phyloP scores from a whole-genome alignment of 2,329 filamentous ascomycete species.

The Ophiostoma quercus region DNA sequence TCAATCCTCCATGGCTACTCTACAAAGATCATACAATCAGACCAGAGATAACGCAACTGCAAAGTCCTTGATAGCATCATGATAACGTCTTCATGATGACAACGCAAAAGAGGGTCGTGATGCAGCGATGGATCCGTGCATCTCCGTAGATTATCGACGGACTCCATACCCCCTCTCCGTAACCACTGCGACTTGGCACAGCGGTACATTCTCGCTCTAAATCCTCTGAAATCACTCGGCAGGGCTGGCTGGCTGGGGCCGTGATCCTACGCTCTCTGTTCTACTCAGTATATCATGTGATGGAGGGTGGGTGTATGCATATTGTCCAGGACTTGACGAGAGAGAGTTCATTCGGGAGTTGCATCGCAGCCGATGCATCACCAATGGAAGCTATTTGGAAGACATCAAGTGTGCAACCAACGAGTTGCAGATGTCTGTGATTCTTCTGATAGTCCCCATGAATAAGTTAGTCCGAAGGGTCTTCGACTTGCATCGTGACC shows the following conservation, averaged over 20 bases:
- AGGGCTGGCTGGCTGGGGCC: not conserved
- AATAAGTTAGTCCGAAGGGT: too few relatives aligned
- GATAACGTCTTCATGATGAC: constrained; percentile 12
- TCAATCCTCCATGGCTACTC: not conserved
- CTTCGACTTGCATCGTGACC: not conserved
- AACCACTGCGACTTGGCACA: not conserved
- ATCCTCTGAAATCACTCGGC: not conserved
- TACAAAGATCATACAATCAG: not conserved
- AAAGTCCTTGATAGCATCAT: not conserved
- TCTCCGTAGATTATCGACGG: constrained; percentile 12
- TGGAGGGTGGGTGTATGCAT: not conserved
- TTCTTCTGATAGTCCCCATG: too few relatives aligned
- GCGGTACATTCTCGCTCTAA: not conserved
- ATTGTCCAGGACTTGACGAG: not conserved
- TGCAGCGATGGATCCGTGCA: not conserved
- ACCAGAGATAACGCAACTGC: not conserved
- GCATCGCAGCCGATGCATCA: not conserved
- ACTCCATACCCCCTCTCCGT: not conserved
- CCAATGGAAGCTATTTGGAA: not conserved
- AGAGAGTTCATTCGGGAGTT: not conserved
- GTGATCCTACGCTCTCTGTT: not conserved
- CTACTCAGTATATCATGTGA: not conserved
- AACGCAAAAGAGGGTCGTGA: not conserved
- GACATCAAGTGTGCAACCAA: too few relatives aligned
- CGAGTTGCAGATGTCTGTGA: too few relatives aligned